phyloP scores from a whole-genome alignment of 2,329 filamentous ascomycete species.

The Talaromyces amestolkiae region DNA sequence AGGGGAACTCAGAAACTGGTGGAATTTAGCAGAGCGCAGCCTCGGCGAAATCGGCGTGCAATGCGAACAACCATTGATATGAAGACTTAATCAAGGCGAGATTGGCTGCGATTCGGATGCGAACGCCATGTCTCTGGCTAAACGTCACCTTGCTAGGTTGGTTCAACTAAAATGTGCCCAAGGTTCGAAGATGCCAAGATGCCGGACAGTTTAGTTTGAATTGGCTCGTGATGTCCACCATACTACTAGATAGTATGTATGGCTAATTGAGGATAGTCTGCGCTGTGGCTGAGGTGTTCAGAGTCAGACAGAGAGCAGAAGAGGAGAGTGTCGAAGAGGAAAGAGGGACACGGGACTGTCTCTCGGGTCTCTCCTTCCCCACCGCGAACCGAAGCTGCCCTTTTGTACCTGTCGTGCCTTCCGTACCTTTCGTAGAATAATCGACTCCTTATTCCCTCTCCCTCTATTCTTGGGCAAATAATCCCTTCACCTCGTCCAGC shows the following conservation, averaged over 20 bases:
- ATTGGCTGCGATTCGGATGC: neutral
- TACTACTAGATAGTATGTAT: neutral
- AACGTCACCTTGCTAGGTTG: neutral
- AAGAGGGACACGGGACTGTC: neutral
- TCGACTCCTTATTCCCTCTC: neutral
- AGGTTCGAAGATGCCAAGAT: neutral
- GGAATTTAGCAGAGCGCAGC: neutral
- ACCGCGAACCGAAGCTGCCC: slow-evolving; percentile 1
- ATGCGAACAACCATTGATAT: neutral
- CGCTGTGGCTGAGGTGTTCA: neutral
- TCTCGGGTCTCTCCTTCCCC: neutral
- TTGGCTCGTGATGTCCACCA: neutral
- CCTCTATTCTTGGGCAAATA: neutral
- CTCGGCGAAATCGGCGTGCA: neutral
- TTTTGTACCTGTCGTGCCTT: neutral
- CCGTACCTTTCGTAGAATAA: neutral
- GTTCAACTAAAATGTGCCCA: neutral
- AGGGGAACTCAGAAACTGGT: neutral
- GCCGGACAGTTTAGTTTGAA: neutral
- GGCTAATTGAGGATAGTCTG: neutral
- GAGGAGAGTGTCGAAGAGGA: neutral
- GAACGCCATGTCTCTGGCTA: neutral
- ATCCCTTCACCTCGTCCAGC: neutral
- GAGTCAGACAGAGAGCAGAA: neutral
- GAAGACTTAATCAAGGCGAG: neutral